Evolutionary conservation across 1,139 yeast species (phyloP).

Genomic region (Taiozyma sp.): DNA sequence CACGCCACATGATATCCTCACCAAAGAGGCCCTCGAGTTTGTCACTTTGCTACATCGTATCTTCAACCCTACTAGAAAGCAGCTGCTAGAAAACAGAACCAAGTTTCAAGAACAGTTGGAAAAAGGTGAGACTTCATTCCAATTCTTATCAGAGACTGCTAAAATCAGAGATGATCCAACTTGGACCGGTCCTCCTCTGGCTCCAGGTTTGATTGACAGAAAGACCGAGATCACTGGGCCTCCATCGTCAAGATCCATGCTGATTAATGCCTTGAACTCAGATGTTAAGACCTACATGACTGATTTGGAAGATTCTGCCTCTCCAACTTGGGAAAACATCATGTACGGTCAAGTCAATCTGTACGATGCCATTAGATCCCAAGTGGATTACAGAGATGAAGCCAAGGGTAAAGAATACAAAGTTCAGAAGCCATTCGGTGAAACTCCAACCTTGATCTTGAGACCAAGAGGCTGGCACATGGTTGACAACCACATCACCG

Average conservation of each 20-base stretch:
- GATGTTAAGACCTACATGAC: constrained; percentile 92
- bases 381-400: constrained; percentile 44
- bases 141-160: constrained; percentile 62
- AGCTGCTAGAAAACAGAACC: constrained; percentile 57
- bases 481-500: constrained; percentile 64
- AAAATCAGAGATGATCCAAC: constrained; percentile 64
- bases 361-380: constrained; percentile 78
- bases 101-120: constrained; percentile 56
- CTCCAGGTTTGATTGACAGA: constrained; percentile 64
- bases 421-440: constrained; percentile 40
- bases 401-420: constrained; percentile 49
- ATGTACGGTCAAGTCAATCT: constrained; percentile 88
- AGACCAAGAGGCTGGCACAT: constrained; percentile 90
- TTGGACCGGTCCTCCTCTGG: constrained; percentile 74
- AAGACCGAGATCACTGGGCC: constrained; percentile 86
- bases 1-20: constrained; percentile 40
- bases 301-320: constrained; percentile 90
- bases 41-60: constrained; percentile 70
- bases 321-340: constrained; percentile 93
- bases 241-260: constrained; percentile 86
- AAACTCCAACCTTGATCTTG: constrained; percentile 70
- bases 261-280: constrained; percentile 87
- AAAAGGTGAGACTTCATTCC: constrained; percentile 45
- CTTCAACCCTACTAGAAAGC: constrained; percentile 56
- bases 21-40: constrained; percentile 61